A percentile compares a stretch with the other conserved stretches of the same genome.
phyloP scores from a whole-genome alignment of 202 grass and related monocot genomes.

The Setaria viridis region DNA sequence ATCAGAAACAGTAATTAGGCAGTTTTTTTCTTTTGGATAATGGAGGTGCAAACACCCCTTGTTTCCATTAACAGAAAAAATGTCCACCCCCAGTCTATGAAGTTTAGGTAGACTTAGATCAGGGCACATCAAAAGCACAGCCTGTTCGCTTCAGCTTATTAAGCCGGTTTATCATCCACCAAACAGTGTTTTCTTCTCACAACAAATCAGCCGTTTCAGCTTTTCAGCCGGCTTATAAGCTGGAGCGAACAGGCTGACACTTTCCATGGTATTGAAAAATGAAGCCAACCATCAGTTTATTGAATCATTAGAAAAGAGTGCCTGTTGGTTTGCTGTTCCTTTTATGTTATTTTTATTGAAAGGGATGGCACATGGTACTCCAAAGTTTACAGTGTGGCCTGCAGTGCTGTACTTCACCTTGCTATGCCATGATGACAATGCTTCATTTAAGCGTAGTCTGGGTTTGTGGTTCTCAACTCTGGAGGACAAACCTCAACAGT shows the following conservation, averaged over 20 bases:
- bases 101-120: constrained; percentile 20
- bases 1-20: not conserved
- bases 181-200: too few species aligned
- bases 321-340: not conserved
- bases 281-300: not conserved
- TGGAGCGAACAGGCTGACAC: too few species aligned
- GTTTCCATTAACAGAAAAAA: constrained; percentile 13
- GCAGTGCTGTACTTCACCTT: not conserved
- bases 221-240: too few species aligned
- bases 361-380: not conserved
- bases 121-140: constrained; percentile 2
- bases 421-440: not conserved
- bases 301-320: constrained; percentile 7
- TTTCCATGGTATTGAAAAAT: constrained; percentile 11
- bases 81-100: not conserved
- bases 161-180: too few species aligned
- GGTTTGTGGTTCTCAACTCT: constrained; percentile 9
- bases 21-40: not conserved
- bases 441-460: not conserved
- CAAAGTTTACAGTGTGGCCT: not conserved
- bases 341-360: not conserved
- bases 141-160: too few species aligned
- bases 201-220: too few species aligned
- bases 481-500: not conserved
- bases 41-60: not conserved